phyloP scores from a whole-genome alignment of 257 asterid genomes.

The Solanum lycopersicoides region DNA sequence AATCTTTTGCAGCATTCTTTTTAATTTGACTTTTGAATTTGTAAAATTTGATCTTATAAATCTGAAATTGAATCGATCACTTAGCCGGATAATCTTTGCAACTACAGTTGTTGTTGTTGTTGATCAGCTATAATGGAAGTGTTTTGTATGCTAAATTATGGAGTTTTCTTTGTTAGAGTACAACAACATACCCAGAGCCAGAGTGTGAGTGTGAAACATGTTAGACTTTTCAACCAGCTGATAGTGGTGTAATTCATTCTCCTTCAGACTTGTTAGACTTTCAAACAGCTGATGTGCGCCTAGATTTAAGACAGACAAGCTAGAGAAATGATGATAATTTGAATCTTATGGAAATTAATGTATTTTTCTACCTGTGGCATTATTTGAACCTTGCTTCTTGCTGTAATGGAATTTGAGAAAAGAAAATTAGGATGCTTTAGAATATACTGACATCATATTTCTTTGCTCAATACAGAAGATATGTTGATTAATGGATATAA shows the following conservation, averaged over 20 bases:
- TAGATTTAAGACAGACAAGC: not conserved
- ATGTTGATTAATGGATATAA: conserved; percentile 42
- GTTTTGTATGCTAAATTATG: not conserved
- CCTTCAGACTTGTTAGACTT: not conserved
- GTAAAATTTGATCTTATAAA: not conserved
- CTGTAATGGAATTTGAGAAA: not conserved
- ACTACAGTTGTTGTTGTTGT: not conserved
- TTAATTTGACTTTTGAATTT: not conserved
- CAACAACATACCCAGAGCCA: not conserved
- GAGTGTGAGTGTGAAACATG: not conserved
- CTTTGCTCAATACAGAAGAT: conserved; percentile 29
- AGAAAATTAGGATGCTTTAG: not conserved
- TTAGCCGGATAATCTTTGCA: not conserved
- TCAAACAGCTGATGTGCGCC: not conserved
- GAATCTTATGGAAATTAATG: not conserved
- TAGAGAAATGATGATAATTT: not conserved
- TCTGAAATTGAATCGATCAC: not conserved
- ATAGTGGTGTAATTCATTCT: not conserved
- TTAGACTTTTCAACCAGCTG: not conserved
- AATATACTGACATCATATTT: not conserved
- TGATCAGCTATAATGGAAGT: not conserved
- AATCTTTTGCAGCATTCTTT: not conserved
- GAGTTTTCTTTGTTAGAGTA: not conserved
- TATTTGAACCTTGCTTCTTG: not conserved
- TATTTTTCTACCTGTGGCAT: not conserved